phyloP scores from a whole-genome alignment of 192 early-diverging fungal species.

The Gamsiella multidivaricata region DNA sequence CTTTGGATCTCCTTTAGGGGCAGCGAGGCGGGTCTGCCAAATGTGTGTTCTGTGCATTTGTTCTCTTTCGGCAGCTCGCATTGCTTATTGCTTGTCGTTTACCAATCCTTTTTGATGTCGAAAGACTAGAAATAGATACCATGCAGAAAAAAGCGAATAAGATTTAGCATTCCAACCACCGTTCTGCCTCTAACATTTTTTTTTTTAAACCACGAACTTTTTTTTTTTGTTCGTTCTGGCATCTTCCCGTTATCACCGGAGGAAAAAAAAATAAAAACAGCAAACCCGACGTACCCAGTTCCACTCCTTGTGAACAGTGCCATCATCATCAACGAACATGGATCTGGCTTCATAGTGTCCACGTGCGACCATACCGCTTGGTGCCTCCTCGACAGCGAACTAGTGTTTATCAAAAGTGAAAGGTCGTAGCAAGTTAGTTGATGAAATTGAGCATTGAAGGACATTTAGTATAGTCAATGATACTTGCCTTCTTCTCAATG shows the following conservation, averaged over 20 bases:
- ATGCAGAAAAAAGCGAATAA: not conserved
- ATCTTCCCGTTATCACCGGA: conserved; percentile 10
- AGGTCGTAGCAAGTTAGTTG: conserved; percentile 5
- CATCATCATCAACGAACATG: conserved; percentile 96
- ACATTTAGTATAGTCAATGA: too few species aligned
- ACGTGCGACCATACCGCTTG: conserved; percentile 90
- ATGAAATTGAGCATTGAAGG: too few species aligned
- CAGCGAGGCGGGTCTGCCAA: too few species aligned
- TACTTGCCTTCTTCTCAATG: conserved; percentile 82
- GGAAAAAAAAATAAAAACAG: too few species aligned
- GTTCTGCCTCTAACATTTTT: not conserved
- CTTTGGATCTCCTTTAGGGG: too few species aligned
- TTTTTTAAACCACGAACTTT: not conserved
- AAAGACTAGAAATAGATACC: conserved; percentile 57
- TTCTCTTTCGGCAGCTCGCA: not conserved
- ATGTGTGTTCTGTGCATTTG: too few species aligned
- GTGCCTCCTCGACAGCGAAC: conserved; percentile 90
- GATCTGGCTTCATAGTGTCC: conserved; percentile 92
- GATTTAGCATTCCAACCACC: not conserved
- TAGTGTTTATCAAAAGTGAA: conserved; percentile 5
- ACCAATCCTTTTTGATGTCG: conserved; percentile 94
- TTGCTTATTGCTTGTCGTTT: conserved; percentile 12
- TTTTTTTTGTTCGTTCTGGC: too few species aligned
- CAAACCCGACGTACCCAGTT: conserved; percentile 76
- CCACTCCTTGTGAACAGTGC: conserved; percentile 83